Conservation (phyloP, 345 rosid genomes). For the Schrenkiella parvula region DNA sequence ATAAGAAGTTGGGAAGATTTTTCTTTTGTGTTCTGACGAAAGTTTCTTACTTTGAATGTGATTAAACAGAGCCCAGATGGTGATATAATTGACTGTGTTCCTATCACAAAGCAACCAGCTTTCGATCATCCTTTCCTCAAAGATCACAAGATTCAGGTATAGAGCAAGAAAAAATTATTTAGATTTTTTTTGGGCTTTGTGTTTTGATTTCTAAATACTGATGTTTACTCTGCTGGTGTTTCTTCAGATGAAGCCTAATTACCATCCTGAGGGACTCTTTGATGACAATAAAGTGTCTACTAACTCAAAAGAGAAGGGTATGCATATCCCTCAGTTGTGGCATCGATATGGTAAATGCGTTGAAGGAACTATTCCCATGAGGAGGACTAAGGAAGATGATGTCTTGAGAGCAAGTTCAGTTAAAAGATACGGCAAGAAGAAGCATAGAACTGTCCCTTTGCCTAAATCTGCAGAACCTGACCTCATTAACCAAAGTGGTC, state of each 20-base stretch:
- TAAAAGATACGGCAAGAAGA: constrained; percentile 93
- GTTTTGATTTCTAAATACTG: background rate
- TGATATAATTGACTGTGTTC: constrained; percentile 83
- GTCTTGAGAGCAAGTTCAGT: constrained; percentile 89
- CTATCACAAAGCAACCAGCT: constrained; percentile 82
- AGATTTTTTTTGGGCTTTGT: background rate
- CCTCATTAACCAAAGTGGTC: constrained; percentile 79
- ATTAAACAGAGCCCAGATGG: constrained; percentile 70
- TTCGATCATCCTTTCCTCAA: constrained; percentile 94
- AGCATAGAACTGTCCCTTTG: constrained; percentile 64
- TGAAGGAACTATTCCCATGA: constrained; percentile 76
- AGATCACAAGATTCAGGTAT: constrained; percentile 95
- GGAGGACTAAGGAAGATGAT: constrained; percentile 87
- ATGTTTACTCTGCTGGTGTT: background rate
- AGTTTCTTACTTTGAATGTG: constrained; percentile 11
- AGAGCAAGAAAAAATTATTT: background rate
- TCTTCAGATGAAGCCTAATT: constrained; percentile 78
- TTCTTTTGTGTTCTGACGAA: background rate
- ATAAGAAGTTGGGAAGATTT: background rate
- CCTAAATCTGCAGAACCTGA: constrained; percentile 91
- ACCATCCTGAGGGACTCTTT: constrained; percentile 80
- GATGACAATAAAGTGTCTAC: constrained; percentile 62
- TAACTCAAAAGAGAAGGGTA: constrained; percentile 43
- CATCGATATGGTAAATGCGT: constrained; percentile 71
- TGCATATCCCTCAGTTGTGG: constrained; percentile 74